phyloP scores from a whole-genome alignment of 371 early-diverging fungal species.

The Saksenaea oblongispora region DNA sequence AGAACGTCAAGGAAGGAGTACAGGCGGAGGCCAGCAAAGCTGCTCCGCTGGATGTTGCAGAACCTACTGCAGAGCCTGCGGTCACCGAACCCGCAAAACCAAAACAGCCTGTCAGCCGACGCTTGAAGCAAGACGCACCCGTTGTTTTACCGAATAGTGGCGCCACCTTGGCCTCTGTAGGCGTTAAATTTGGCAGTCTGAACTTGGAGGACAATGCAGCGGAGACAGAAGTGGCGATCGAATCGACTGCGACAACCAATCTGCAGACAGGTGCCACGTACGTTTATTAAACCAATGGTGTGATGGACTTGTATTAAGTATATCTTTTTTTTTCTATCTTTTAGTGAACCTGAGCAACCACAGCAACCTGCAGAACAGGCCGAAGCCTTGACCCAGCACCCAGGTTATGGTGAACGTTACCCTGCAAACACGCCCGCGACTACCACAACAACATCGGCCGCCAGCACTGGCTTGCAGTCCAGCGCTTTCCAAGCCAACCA shows the following conservation, averaged over 20 bases:
- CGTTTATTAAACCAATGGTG: neutral
- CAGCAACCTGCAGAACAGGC: constrained; percentile 6
- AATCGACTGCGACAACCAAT: constrained; percentile 9
- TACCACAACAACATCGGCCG: constrained; percentile 11
- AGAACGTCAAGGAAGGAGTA: constrained; percentile 6
- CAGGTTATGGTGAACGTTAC: constrained; percentile 1
- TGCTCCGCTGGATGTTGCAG: constrained; percentile 1
- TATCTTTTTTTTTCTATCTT: neutral
- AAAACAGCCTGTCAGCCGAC: constrained; percentile 34
- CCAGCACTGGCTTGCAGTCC: neutral
- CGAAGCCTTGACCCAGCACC: constrained; percentile 4
- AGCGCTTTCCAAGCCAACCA: neutral
- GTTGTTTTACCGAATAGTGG: constrained; percentile 82
- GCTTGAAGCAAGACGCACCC: constrained; percentile 82
- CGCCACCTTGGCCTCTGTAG: constrained; percentile 65
- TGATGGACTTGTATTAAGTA: neutral
- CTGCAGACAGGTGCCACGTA: constrained; percentile 10
- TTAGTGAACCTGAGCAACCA: constrained; percentile 7
- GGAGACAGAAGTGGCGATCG: constrained; percentile 11
- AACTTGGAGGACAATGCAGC: constrained; percentile 50
- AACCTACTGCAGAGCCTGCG: neutral
- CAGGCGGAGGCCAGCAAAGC: neutral
- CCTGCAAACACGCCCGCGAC: constrained; percentile 12
- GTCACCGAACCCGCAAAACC: constrained; percentile 6
- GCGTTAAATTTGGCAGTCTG: constrained; percentile 82